Conservation (phyloP, 345 rosid species). For the Dovyalis caffra region DNA sequence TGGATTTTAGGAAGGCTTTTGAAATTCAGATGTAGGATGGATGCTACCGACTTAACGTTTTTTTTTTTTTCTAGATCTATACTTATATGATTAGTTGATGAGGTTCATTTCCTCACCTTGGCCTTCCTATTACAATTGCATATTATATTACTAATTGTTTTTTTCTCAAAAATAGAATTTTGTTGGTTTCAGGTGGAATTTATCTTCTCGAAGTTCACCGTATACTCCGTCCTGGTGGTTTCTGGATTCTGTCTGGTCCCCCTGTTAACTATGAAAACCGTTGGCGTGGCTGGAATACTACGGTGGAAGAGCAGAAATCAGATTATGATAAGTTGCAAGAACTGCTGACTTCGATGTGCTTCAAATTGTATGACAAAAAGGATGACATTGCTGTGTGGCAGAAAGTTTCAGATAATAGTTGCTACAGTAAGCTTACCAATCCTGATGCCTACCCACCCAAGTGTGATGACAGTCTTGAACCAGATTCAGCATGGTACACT, state of each 20-base stretch:
- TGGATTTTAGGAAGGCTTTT: background rate
- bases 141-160: background rate
- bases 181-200: slow-evolving; percentile 68
- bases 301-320: slow-evolving; percentile 80
- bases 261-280: slow-evolving; percentile 88
- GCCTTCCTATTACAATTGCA: background rate
- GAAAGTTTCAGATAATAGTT: slow-evolving; percentile 62
- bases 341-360: slow-evolving; percentile 86
- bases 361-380: slow-evolving; percentile 78
- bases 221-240: slow-evolving; percentile 96
- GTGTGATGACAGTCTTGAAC: slow-evolving; percentile 96
- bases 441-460: slow-evolving; percentile 82
- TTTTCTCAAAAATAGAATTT: slow-evolving; percentile 8
- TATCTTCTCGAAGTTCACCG: slow-evolving; percentile 91
- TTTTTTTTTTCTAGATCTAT: background rate
- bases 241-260: slow-evolving; percentile 98
- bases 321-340: slow-evolving; percentile 82
- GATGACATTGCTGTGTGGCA: slow-evolving; percentile 97
- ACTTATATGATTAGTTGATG: background rate
- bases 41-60: background rate
- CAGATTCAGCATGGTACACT: slow-evolving; percentile 97
- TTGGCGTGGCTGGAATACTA: slow-evolving; percentile 99
- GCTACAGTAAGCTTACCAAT: slow-evolving; percentile 63
- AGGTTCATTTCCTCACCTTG: background rate
- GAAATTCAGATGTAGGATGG: background rate